A percentile compares a stretch with the other conserved stretches of the same genome.
These are phyloP conservation scores for Thalassiosira ordinaria DNA, from an alignment of 352 stramenopile species.

Conservation along the genomic window DNA sequence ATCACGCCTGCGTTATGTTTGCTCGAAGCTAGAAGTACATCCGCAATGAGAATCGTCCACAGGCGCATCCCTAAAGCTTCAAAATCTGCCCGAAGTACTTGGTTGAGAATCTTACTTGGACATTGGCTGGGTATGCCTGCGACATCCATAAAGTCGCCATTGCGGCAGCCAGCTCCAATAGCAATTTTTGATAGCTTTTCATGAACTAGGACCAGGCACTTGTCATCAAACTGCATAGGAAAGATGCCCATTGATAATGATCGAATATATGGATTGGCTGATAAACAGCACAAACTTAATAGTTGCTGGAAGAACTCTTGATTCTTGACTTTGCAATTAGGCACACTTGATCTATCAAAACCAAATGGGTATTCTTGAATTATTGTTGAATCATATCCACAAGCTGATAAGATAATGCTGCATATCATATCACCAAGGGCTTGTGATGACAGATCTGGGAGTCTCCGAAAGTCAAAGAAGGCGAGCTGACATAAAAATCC, in stretches of 20 bases:
- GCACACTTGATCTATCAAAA: background rate
- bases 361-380: slow-evolving; percentile 36
- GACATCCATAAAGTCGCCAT: slow-evolving; percentile 28
- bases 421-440: slow-evolving; percentile 75
- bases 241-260: slow-evolving; percentile 39
- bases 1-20: slow-evolving; percentile 27
- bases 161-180: slow-evolving; percentile 17
- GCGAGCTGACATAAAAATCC: slow-evolving; percentile 73
- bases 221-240: slow-evolving; percentile 35
- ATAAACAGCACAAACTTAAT: slow-evolving; percentile 49
- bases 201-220: slow-evolving; percentile 29
- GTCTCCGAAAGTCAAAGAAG: slow-evolving; percentile 74
- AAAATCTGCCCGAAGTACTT: slow-evolving; percentile 75
- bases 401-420: slow-evolving; percentile 60
- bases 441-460: slow-evolving; percentile 72
- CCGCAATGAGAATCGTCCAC: slow-evolving; percentile 78
- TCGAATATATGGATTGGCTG: slow-evolving; percentile 48
- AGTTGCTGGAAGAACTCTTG: slow-evolving; percentile 50
- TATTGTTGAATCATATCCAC: slow-evolving; percentile 41
- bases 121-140: slow-evolving; percentile 32
- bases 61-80: slow-evolving; percentile 72
- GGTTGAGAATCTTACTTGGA: slow-evolving; percentile 61
- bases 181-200: slow-evolving; percentile 33
- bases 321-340: slow-evolving; percentile 14
- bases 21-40: slow-evolving; percentile 67